Conservation (phyloP, 257 asterid species). For the Forsythia viridissima region DNA sequence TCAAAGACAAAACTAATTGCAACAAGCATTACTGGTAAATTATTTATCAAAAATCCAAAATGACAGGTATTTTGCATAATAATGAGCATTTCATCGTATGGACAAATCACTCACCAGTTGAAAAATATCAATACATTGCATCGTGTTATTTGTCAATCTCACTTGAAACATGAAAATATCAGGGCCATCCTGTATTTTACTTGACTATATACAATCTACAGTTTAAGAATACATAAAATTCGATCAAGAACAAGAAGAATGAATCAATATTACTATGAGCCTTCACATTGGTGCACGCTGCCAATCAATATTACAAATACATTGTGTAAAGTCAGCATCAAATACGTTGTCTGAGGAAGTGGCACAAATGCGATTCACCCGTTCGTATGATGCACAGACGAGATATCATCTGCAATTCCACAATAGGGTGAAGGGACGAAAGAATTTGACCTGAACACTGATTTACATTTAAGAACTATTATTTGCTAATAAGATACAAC, state of each 20-base stretch:
- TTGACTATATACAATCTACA: background rate
- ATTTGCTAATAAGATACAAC: slow-evolving; percentile 12
- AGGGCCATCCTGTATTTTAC: background rate
- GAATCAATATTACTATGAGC: background rate
- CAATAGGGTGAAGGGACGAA: background rate
- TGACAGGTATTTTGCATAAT: background rate
- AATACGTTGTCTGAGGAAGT: background rate
- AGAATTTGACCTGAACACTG: slow-evolving; percentile 6
- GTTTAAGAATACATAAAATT: background rate
- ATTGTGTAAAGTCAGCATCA: no score
- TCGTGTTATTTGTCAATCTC: background rate
- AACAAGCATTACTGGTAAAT: background rate
- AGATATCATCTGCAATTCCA: no score
- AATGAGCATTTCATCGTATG: background rate
- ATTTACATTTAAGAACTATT: slow-evolving; percentile 12
- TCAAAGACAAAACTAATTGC: background rate
- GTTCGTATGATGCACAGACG: background rate
- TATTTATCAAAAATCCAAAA: background rate
- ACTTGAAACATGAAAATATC: background rate
- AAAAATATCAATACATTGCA: background rate
- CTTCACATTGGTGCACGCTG: background rate
- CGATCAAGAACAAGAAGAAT: background rate
- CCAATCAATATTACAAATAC: no score
- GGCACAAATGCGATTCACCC: background rate
- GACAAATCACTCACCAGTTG: background rate